Percentiles rank a stretch among this genome's conserved stretches.
Evolutionary conservation across 495 filamentous ascomycete genomes (phyloP).

Genomic region (Cryomyces antarcticus): DNA sequence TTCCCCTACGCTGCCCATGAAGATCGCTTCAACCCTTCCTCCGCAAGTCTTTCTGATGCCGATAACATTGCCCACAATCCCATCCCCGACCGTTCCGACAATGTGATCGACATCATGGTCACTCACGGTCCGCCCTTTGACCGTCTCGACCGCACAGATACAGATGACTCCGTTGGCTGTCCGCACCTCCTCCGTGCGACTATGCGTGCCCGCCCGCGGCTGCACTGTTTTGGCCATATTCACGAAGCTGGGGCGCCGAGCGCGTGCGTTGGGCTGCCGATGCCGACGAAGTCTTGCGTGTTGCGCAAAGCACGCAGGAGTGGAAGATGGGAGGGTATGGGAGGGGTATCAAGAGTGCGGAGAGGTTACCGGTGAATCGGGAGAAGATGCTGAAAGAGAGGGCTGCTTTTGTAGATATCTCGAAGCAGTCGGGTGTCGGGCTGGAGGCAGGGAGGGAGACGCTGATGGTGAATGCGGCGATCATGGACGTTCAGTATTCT

Average conservation of each 20-base stretch:
- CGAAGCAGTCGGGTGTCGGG: constrained; percentile 5
- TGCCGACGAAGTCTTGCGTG: neutral
- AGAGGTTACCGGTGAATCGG: constrained; percentile 11
- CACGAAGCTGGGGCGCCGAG: constrained; percentile 53
- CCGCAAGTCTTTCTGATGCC: constrained; percentile 4
- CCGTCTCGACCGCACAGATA: constrained; percentile 29
- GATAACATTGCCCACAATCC: constrained; percentile 23
- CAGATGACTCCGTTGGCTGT: constrained; percentile 29
- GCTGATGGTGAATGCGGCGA: constrained; percentile 52
- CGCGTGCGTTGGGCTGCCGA: constrained; percentile 27
- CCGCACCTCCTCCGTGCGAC: constrained; percentile 34
- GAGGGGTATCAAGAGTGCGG: neutral
- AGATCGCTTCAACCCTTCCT: constrained; percentile 32
- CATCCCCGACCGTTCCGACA: constrained; percentile 24
- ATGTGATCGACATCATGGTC: constrained; percentile 38
- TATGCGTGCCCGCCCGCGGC: constrained; percentile 27
- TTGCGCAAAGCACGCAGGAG: neutral
- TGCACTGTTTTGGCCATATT: constrained; percentile 61
- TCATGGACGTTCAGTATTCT: constrained; percentile 30
- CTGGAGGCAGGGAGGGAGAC: constrained; percentile 35
- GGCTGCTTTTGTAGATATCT: neutral
- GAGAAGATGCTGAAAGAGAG: constrained; percentile 5
- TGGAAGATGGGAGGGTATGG: neutral
- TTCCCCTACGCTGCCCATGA: constrained; percentile 36
- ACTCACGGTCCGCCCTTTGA: constrained; percentile 53